Percentiles rank a stretch among this genome's conserved stretches.
These are phyloP conservation scores for Pseudogymnoascus sp. DNA, from an alignment of 2,329 filamentous ascomycete genomes.

Conservation along the genomic window DNA sequence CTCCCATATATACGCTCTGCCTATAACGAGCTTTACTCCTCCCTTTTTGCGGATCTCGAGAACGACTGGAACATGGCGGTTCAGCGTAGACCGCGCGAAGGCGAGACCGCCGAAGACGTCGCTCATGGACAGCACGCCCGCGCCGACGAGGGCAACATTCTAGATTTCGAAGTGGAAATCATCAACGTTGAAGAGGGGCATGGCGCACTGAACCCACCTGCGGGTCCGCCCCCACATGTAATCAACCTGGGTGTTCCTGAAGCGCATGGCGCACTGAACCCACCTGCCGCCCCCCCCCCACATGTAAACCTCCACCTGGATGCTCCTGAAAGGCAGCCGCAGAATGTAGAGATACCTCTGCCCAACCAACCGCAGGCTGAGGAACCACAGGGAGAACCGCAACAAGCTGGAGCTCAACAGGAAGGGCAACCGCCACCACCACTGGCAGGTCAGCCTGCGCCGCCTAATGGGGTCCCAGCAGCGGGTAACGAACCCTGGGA, in stretches of 20 bases:
- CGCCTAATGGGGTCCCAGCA: background rate
- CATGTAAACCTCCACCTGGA: background rate
- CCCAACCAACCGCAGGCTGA: background rate
- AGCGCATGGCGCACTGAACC: background rate
- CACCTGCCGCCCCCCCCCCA: background rate
- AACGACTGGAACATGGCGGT: slow-evolving; percentile 30
- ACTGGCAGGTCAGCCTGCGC: background rate
- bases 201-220: background rate
- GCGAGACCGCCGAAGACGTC: slow-evolving; percentile 28
- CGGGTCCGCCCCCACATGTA: background rate
- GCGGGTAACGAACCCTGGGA: slow-evolving; percentile 18
- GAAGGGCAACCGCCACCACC: background rate
- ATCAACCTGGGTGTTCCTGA: background rate
- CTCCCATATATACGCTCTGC: slow-evolving; percentile 59
- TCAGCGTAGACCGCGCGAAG: slow-evolving; percentile 29
- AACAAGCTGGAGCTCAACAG: background rate
- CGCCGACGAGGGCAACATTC: slow-evolving; percentile 20
- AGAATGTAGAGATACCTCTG: background rate
- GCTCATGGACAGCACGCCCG: slow-evolving; percentile 22
- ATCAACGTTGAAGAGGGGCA: slow-evolving; percentile 13
- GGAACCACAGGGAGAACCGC: background rate
- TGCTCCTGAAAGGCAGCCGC: background rate
- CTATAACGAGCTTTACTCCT: slow-evolving; percentile 56
- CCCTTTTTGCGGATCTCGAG: slow-evolving; percentile 25
- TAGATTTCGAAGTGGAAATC: slow-evolving; percentile 38